Evolutionary conservation across 169 alveolate species (phyloP).

Genomic region (Theileria equi): DNA sequence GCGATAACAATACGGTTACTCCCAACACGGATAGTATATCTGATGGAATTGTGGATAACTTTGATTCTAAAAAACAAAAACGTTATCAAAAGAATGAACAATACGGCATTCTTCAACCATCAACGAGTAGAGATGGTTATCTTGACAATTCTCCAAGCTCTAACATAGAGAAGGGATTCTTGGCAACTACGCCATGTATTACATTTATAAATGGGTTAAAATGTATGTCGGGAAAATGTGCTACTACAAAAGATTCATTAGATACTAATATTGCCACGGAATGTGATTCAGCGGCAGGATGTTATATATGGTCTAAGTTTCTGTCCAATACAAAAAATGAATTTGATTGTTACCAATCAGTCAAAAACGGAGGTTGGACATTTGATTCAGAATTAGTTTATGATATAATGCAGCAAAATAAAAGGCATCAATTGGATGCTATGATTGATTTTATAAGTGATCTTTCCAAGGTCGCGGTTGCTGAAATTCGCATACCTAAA

Average conservation of each 20-base stretch:
- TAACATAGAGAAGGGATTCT: not conserved
- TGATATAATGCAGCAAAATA: constrained; percentile 17
- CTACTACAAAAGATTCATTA: constrained; percentile 32
- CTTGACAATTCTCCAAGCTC: not conserved
- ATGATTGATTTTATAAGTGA: constrained; percentile 24
- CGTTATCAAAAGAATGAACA: not conserved
- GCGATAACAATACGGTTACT: not conserved
- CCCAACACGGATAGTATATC: not conserved
- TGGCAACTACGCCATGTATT: constrained; percentile 43
- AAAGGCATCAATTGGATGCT: constrained; percentile 10
- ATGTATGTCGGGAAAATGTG: constrained; percentile 43
- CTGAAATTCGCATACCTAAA: constrained; percentile 54
- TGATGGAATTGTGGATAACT: not conserved
- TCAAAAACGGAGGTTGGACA: constrained; percentile 58
- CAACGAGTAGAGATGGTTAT: not conserved
- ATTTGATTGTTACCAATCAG: not conserved
- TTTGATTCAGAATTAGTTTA: constrained; percentile 9
- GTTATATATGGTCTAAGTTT: constrained; percentile 50
- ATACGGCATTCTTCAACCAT: not conserved
- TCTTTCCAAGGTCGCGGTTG: constrained; percentile 51
- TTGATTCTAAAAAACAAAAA: not conserved
- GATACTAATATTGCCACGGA: constrained; percentile 10
- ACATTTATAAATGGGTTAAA: constrained; percentile 31
- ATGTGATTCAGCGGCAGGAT: constrained; percentile 53
- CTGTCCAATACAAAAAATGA: not conserved